Percentiles rank a stretch among this genome's conserved stretches.
Evolutionary conservation across 441 rosid genomes (phyloP).

Genomic region (Populus hybrid): DNA sequence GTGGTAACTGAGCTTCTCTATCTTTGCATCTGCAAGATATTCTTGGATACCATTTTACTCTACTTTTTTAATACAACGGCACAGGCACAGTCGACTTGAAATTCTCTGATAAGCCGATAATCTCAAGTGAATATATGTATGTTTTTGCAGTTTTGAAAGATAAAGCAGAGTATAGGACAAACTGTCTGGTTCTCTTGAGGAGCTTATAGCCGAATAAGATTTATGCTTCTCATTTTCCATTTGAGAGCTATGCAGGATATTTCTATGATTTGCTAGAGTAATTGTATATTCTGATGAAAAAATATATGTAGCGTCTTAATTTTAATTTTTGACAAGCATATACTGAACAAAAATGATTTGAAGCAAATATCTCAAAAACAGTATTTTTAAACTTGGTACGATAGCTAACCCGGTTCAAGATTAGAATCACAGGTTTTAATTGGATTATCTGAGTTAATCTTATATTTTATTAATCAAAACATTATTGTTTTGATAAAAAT

Average conservation of each 20-base stretch:
- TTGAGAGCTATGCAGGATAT: neutral
- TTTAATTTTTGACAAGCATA: slow-evolving; percentile 44
- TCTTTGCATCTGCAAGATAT: neutral
- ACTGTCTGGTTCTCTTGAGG: neutral
- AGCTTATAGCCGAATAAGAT: neutral
- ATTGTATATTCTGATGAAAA: neutral
- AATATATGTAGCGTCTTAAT: neutral
- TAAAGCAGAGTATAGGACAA: neutral
- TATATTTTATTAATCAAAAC: too few species aligned
- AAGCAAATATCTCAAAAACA: slow-evolving; percentile 42
- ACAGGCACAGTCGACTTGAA: too few species aligned
- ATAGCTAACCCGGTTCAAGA: too few species aligned
- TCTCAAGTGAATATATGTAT: too few species aligned
- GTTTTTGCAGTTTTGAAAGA: neutral
- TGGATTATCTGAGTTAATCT: accelerated
- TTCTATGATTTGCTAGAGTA: neutral
- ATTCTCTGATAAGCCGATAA: too few species aligned
- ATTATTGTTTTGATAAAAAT: too few species aligned
- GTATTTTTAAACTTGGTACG: too few species aligned
- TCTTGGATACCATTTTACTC: neutral
- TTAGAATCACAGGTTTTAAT: too few species aligned
- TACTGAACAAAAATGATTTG: slow-evolving; percentile 55
- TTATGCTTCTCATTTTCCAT: neutral
- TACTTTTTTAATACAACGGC: neutral
- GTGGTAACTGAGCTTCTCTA: neutral